Percentiles rank a stretch among this genome's conserved stretches.
phyloP scores from a whole-genome alignment of 495 filamentous ascomycete species.

The Chaetomidium leptoderma region DNA sequence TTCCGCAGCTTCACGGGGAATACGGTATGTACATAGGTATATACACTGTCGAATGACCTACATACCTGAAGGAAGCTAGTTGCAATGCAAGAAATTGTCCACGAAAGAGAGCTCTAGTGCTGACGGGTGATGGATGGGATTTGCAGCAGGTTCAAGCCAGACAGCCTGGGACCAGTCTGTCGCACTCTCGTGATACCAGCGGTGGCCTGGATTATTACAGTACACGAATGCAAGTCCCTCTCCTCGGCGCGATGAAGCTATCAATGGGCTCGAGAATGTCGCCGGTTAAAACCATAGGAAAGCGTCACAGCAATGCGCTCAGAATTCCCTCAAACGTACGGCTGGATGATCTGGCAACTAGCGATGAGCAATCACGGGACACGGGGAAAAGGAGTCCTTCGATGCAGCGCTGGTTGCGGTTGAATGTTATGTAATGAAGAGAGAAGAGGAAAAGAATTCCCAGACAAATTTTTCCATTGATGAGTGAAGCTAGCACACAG shows the following conservation, averaged over 20 bases:
- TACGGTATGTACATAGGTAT: too few relatives aligned
- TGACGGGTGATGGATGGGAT: too few relatives aligned
- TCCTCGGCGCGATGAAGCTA: not conserved
- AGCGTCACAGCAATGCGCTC: conserved; percentile 31
- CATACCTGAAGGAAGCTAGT: too few relatives aligned
- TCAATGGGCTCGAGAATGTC: conserved; percentile 18
- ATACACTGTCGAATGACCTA: too few relatives aligned
- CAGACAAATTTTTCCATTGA: not conserved
- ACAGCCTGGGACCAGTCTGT: too few relatives aligned
- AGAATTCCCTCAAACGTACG: conserved; percentile 40
- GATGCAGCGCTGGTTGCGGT: conserved; percentile 32
- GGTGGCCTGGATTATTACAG: too few relatives aligned
- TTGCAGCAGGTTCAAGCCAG: too few relatives aligned
- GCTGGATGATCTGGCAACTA: conserved; percentile 34
- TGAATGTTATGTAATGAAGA: conserved; percentile 21
- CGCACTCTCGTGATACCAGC: too few relatives aligned
- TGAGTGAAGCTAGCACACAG: not conserved
- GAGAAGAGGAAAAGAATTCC: conserved; percentile 7
- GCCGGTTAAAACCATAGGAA: conserved; percentile 35
- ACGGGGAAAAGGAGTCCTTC: conserved; percentile 28
- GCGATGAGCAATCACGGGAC: conserved; percentile 28
- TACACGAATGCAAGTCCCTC: too few relatives aligned
- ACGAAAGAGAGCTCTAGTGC: too few relatives aligned
- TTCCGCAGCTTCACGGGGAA: too few relatives aligned
- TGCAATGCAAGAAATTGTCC: too few relatives aligned